A percentile compares a stretch with the other conserved stretches of the same genome.
Evolutionary conservation across 371 early-diverging fungal genomes (phyloP).

Genomic region (Phascolomyces articulosus): DNA sequence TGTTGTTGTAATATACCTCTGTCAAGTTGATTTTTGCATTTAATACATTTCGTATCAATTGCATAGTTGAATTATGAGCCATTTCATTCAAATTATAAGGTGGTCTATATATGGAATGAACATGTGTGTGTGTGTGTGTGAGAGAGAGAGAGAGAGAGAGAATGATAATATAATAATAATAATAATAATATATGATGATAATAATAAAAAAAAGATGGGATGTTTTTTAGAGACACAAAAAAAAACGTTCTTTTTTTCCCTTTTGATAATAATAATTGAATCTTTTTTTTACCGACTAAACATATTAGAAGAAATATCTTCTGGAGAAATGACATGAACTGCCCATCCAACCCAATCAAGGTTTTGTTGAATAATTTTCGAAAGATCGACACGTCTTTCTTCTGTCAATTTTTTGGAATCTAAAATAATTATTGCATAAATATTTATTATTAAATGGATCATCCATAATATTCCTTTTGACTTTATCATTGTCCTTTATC

Average conservation of each 20-base stretch:
- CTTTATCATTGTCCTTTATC: too few species aligned
- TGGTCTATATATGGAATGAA: slow-evolving; percentile 42
- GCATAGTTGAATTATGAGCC: slow-evolving; percentile 93
- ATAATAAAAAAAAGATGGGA: too few species aligned
- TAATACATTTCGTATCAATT: slow-evolving; percentile 72
- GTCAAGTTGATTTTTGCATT: slow-evolving; percentile 69
- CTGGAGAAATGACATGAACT: slow-evolving; percentile 81
- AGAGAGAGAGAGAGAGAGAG: background rate
- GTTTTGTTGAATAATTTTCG: slow-evolving; percentile 61
- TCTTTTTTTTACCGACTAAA: slow-evolving; percentile 42
- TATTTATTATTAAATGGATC: too few species aligned
- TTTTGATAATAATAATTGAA: background rate
- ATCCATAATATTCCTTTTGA: too few species aligned
- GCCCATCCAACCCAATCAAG: slow-evolving; percentile 85
- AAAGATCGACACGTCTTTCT: slow-evolving; percentile 70
- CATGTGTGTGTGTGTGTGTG: background rate
- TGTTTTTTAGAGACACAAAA: too few species aligned
- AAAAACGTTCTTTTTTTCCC: background rate
- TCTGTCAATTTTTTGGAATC: slow-evolving; percentile 92
- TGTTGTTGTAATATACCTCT: slow-evolving; percentile 73
- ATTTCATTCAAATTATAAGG: slow-evolving; percentile 95
- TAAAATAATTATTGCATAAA: too few species aligned
- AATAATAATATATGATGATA: too few species aligned
- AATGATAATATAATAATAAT: too few species aligned
- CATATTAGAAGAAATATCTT: slow-evolving; percentile 92